phyloP scores from a whole-genome alignment of 1,139 yeast genomes.

The Blastobotrys ciferrii region DNA sequence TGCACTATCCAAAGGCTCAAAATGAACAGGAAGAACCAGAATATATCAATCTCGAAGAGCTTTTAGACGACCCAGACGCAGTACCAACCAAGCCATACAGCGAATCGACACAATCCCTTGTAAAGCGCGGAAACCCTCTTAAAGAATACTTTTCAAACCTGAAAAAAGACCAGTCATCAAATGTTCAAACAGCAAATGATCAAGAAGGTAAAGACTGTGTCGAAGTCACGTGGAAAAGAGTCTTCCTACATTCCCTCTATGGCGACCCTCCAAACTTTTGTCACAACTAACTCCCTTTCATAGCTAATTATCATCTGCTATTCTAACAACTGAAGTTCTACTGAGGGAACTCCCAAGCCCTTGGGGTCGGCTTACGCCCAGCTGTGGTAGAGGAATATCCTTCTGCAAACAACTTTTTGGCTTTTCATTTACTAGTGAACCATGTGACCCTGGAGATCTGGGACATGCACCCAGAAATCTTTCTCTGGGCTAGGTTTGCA shows the following conservation, averaged over 20 bases:
- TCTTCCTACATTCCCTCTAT: slow-evolving; percentile 29
- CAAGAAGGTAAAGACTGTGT: slow-evolving; percentile 21
- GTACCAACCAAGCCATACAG: background rate
- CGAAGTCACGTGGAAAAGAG: slow-evolving; percentile 28
- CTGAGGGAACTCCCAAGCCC: too few relatives aligned
- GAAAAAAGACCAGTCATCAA: background rate
- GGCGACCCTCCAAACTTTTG: slow-evolving; percentile 28
- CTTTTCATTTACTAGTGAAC: too few relatives aligned
- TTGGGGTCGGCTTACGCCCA: too few relatives aligned
- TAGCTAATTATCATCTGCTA: background rate
- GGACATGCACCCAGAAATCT: too few relatives aligned
- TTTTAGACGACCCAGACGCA: background rate
- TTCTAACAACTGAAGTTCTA: too few relatives aligned
- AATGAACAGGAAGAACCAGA: background rate
- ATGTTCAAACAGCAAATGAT: background rate
- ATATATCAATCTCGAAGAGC: background rate
- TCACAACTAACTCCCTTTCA: slow-evolving; percentile 11
- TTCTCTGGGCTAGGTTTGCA: too few relatives aligned
- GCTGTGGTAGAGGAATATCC: too few relatives aligned
- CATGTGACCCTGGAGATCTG: too few relatives aligned
- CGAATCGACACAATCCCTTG: background rate
- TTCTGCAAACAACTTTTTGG: too few relatives aligned
- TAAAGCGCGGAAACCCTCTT: background rate
- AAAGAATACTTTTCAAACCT: background rate
- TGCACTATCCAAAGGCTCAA: background rate